Base-by-base conservation (phyloP, 1,139 yeast genomes). In the Saccharomyces hybrid region DNA sequence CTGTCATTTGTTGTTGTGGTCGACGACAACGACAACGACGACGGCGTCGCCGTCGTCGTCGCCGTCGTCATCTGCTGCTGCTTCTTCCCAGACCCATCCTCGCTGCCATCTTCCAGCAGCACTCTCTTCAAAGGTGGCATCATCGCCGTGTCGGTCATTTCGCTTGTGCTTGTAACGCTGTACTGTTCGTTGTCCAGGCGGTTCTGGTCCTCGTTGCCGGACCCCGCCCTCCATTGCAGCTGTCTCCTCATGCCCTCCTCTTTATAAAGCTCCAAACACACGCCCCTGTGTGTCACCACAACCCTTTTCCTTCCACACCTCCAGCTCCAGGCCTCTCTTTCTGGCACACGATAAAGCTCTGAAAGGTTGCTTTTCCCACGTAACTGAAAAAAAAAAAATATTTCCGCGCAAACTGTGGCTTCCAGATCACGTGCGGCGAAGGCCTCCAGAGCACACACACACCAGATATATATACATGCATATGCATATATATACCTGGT, bases 1-100 rank as follows among this genome's bases (percentile, higher is more conserved):
- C 44, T 9, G 25, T 38, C 44, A 19, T 19, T 19, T 19, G 19
- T 19, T 19, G 19, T 19, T 19, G 19, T 19, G 19, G 19, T 19
- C 19, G 19, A 19, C 19, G 19, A 19, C 19, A 19, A 19, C 19
- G 19, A 19, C 19, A 19, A 19, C 19, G 19, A 19, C 19, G 19
- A 19, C 19, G 19, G 19, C 19, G 19, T 19, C 19, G 19, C 19
- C 19, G 19, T 19, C 19, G 19, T 19, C 25, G 23, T 32, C 48
- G 19, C 42, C 56, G 23, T 53, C 51, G 27, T n/a, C 51, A 28
- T 42, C 44, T 31, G 14, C 19, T 41, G 32, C 44, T 31, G 14
- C 19, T 41, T 38, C 27, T 46, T 44, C 3, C 47, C 49, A 34
- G 41, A 48, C 7, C 46, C 38, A 41, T 32, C 38, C 1, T 23